phyloP scores from a whole-genome alignment of 2,329 filamentous ascomycete genomes.

The Aspergillus intermedius region DNA sequence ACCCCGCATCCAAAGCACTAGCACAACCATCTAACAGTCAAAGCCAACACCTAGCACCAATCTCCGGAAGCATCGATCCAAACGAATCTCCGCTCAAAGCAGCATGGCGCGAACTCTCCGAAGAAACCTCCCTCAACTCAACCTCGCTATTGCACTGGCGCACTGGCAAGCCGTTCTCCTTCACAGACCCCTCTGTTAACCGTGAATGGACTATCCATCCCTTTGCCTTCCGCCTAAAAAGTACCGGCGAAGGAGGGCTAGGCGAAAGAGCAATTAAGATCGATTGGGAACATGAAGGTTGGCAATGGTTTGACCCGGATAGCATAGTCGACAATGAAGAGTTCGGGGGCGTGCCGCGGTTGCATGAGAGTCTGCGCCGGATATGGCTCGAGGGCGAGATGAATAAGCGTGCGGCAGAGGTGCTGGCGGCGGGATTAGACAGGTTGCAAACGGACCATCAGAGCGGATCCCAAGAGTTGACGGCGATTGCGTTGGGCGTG shows the following conservation, averaged over 20 bases:
- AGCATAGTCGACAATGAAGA: slow-evolving; percentile 41
- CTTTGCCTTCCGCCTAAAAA: slow-evolving; percentile 49
- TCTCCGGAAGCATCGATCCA: slow-evolving; percentile 56
- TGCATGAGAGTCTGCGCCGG: slow-evolving; percentile 52
- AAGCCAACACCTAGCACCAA: slow-evolving; percentile 52
- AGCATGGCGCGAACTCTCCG: slow-evolving; percentile 56
- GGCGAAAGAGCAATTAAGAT: slow-evolving; percentile 46
- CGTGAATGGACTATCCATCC: slow-evolving; percentile 59
- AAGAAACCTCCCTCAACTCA: slow-evolving; percentile 54
- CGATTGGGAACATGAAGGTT: slow-evolving; percentile 58
- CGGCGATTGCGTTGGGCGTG: slow-evolving; percentile 46
- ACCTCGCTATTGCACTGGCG: slow-evolving; percentile 47
- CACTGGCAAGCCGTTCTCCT: slow-evolving; percentile 53
- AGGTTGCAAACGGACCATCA: slow-evolving; percentile 50
- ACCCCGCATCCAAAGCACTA: not conserved
- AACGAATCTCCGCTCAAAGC: slow-evolving; percentile 51
- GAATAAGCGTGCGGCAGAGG: slow-evolving; percentile 39
- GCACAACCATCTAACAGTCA: not conserved
- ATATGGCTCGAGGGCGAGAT: slow-evolving; percentile 55
- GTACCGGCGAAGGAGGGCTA: slow-evolving; percentile 18
- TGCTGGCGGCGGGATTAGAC: slow-evolving; percentile 44
- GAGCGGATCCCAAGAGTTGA: slow-evolving; percentile 55
- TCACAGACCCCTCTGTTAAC: slow-evolving; percentile 47
- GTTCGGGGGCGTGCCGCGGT: slow-evolving; percentile 51
- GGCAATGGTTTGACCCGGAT: slow-evolving; percentile 52